A percentile compares a stretch with the other conserved stretches of the same genome.
These are phyloP conservation scores for Atkinsonella texensis DNA, from an alignment of 2,329 filamentous ascomycete species.

Conservation along the genomic window DNA sequence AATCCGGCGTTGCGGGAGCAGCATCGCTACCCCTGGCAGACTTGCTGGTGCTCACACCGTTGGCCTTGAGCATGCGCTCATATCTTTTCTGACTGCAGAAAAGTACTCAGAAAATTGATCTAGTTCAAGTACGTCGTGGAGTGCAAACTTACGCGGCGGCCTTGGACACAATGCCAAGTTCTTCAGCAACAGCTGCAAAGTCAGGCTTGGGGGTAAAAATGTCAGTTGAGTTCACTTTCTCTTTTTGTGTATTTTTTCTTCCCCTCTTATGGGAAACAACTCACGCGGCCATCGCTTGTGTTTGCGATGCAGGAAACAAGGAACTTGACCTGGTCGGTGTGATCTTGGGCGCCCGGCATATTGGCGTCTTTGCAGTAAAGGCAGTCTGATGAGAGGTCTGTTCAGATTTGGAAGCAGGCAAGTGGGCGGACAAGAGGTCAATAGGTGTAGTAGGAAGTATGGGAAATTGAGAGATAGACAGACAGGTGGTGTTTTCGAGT, in stretches of 20 bases:
- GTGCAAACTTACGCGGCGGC: slow-evolving; percentile 53
- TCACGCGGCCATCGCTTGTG: slow-evolving; percentile 47
- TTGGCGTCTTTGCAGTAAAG: background rate
- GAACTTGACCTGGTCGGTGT: slow-evolving; percentile 50
- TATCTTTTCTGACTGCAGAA: slow-evolving; percentile 50
- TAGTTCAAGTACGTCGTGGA: background rate
- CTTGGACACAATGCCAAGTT: slow-evolving; percentile 51
- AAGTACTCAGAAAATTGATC: background rate
- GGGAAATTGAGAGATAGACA: background rate
- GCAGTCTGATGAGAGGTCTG: background rate
- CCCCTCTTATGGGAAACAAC: slow-evolving; percentile 7
- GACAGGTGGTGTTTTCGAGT: too few species aligned
- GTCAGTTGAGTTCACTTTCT: background rate
- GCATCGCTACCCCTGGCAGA: slow-evolving; percentile 6
- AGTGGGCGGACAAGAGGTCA: background rate
- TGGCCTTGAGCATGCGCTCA: slow-evolving; percentile 50
- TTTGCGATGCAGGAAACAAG: slow-evolving; percentile 53
- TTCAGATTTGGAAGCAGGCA: background rate
- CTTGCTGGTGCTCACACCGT: slow-evolving; percentile 29
- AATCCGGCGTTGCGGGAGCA: slow-evolving; percentile 3
- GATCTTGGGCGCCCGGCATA: slow-evolving; percentile 22
- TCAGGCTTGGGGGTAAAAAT: slow-evolving; percentile 44
- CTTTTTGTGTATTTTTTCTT: too few species aligned
- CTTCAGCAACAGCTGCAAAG: slow-evolving; percentile 50
- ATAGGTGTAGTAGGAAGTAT: background rate